phyloP scores from a whole-genome alignment of 129 eudicot genomes.

The Artemisia annua region DNA sequence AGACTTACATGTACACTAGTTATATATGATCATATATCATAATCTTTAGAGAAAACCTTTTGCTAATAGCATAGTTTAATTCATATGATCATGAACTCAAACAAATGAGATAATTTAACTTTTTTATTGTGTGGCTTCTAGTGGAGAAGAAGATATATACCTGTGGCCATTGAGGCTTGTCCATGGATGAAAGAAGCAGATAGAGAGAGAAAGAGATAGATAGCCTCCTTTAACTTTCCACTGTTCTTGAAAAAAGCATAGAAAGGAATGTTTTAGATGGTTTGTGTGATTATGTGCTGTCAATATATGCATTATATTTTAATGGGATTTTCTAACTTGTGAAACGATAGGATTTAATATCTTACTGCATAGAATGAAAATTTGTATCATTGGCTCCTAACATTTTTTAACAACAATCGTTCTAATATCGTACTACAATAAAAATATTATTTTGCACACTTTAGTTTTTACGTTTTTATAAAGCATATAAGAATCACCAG shows the following conservation, averaged over 20 bases:
- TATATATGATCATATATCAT: conserved; percentile 17
- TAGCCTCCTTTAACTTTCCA: conserved; percentile 39
- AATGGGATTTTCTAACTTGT: too few species aligned
- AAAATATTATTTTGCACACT: too few species aligned
- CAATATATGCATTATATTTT: conserved; percentile 18
- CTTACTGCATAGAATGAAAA: too few species aligned
- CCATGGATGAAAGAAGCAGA: conserved; percentile 43
- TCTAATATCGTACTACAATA: too few species aligned
- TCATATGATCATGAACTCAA: conserved; percentile 26
- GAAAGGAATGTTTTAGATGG: conserved; percentile 53
- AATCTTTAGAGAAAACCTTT: not conserved
- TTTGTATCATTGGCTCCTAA: too few species aligned
- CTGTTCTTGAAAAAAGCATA: conserved; percentile 40
- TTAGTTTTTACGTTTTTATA: too few species aligned
- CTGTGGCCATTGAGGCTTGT: conserved; percentile 72
- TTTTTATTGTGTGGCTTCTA: conserved; percentile 6
- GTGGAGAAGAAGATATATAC: conserved; percentile 35
- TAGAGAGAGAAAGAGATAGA: conserved; percentile 12
- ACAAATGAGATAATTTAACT: conserved; percentile 18
- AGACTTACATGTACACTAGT: conserved; percentile 24
- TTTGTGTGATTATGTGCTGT: conserved; percentile 40
- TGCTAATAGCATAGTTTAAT: conserved; percentile 10
- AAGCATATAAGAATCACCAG: too few species aligned
- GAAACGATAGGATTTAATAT: too few species aligned
- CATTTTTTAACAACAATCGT: too few species aligned